A percentile compares a stretch with the other conserved stretches of the same genome.
These are phyloP conservation scores for Leccinum arenicola DNA, from an alignment of 768 basidiomycete species.

Conservation along the genomic window DNA sequence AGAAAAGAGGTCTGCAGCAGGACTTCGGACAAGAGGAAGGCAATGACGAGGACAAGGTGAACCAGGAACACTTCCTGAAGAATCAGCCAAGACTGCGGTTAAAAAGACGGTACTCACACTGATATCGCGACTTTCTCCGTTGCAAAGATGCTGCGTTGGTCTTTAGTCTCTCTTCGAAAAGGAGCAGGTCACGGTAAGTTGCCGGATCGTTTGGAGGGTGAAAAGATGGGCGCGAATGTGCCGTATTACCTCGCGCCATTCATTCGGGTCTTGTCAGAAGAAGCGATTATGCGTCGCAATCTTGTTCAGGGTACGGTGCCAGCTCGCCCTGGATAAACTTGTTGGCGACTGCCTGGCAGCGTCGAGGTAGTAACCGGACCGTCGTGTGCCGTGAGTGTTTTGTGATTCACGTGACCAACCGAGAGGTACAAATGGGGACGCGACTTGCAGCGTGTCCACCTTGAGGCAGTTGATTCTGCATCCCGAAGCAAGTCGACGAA, in stretches of 20 bases:
- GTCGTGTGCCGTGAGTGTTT: constrained; percentile 3
- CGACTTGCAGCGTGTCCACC: constrained; percentile 20
- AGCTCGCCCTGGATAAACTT: not conserved
- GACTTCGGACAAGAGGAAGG: constrained; percentile 73
- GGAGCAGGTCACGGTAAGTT: constrained; percentile 83
- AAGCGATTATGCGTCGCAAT: not conserved
- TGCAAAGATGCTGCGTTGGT: constrained; percentile 83
- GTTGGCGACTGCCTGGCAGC: not conserved
- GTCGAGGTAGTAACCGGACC: constrained; percentile 7
- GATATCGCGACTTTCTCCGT: constrained; percentile 77
- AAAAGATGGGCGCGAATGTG: constrained; percentile 37
- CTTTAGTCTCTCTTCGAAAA: constrained; percentile 97
- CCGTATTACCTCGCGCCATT: constrained; percentile 25
- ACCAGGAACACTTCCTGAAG: constrained; percentile 64
- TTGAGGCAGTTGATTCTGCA: constrained; percentile 25
- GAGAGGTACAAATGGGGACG: constrained; percentile 22
- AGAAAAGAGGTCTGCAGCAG: constrained; percentile 67
- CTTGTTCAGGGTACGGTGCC: not conserved
- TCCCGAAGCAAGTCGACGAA: constrained; percentile 11
- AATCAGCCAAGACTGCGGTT: constrained; percentile 17
- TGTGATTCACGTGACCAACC: constrained; percentile 22
- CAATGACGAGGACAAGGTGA: constrained; percentile 63
- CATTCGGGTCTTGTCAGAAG: constrained; percentile 1
- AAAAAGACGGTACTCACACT: constrained; percentile 49
- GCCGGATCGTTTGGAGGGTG: constrained; percentile 70